phyloP scores from a whole-genome alignment of 495 filamentous ascomycete species.

The Lasiosphaeriaceae sp. region DNA sequence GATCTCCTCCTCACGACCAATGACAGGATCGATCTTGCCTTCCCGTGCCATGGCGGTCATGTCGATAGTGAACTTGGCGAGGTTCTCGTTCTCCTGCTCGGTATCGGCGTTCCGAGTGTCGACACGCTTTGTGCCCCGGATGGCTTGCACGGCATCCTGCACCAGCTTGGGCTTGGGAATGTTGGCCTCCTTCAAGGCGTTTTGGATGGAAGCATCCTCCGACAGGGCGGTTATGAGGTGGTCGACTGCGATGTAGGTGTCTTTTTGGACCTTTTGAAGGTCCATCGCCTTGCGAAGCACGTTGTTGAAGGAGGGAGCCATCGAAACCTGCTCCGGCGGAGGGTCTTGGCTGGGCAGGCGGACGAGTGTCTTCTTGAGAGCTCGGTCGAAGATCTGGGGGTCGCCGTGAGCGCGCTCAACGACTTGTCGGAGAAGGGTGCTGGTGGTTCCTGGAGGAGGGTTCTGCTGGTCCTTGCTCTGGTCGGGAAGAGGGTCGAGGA shows the following conservation, averaged over 20 bases:
- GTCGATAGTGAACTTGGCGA: conserved; percentile 97
- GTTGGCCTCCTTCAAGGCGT: conserved; percentile 76
- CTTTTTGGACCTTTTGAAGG: conserved; percentile 93
- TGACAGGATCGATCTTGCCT: conserved; percentile 97
- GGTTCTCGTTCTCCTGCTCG: conserved; percentile 84
- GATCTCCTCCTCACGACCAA: conserved; percentile 96
- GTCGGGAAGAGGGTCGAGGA: conserved; percentile 79
- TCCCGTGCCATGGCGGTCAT: conserved; percentile 93
- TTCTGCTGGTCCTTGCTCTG: conserved; percentile 72
- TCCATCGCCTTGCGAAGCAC: conserved; percentile 80
- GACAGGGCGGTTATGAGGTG: conserved; percentile 81
- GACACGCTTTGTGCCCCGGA: conserved; percentile 85
- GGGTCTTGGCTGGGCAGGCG: conserved; percentile 91
- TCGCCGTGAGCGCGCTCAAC: conserved; percentile 93
- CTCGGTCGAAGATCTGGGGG: conserved; percentile 77
- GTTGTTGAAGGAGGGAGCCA: conserved; percentile 75
- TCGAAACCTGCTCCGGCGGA: conserved; percentile 78
- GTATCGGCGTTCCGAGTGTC: conserved; percentile 93
- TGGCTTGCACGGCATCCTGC: conserved; percentile 79
- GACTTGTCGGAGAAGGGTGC: conserved; percentile 86
- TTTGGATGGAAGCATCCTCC: conserved; percentile 73
- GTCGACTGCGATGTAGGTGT: conserved; percentile 89
- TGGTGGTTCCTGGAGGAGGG: conserved; percentile 54
- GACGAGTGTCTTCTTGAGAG: conserved; percentile 86
- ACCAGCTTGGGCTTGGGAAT: conserved; percentile 88